Evolutionary conservation across 2,329 filamentous ascomycete genomes (phyloP).

Genomic region (Aureobasidium mangrovei): DNA sequence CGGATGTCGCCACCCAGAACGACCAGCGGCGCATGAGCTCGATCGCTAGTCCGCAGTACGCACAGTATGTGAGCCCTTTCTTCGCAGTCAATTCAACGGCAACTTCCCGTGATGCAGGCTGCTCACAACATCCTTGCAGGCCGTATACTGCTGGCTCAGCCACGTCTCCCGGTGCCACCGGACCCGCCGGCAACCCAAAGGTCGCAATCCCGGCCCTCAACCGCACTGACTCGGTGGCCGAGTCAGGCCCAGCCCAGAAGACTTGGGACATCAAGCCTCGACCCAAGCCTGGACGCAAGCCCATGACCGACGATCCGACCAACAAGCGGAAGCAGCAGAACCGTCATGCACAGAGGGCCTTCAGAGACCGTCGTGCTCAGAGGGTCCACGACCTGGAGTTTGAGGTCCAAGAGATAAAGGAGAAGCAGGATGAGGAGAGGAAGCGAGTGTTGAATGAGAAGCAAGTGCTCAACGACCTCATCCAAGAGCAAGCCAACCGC

Average conservation of each 20-base stretch:
- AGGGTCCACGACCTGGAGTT: conserved; percentile 61
- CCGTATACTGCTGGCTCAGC: background rate
- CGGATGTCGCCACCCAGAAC: too few relatives aligned
- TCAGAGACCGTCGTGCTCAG: conserved; percentile 77
- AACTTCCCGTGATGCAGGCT: too few relatives aligned
- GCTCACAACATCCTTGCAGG: background rate
- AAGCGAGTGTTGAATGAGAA: background rate
- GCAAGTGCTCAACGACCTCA: too few relatives aligned
- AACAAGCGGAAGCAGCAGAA: conserved; percentile 95
- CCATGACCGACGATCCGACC: conserved; percentile 64
- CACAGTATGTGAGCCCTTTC: too few relatives aligned
- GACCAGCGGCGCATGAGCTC: background rate
- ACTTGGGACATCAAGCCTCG: conserved; percentile 32
- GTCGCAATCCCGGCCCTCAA: conserved; percentile 10
- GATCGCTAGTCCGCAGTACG: background rate
- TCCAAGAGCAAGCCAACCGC: background rate
- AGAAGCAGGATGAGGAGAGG: conserved; percentile 32
- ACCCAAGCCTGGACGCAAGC: conserved; percentile 73
- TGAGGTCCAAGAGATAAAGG: conserved; percentile 37
- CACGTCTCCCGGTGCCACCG: background rate
- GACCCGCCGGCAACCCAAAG: background rate
- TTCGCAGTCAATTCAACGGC: background rate
- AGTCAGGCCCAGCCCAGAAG: conserved; percentile 9
- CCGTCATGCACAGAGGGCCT: conserved; percentile 80
- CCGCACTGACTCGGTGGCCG: background rate